Evolutionary conservation across 345 rosid genomes (phyloP).

Genomic region (Raphanus raphanistrum): DNA sequence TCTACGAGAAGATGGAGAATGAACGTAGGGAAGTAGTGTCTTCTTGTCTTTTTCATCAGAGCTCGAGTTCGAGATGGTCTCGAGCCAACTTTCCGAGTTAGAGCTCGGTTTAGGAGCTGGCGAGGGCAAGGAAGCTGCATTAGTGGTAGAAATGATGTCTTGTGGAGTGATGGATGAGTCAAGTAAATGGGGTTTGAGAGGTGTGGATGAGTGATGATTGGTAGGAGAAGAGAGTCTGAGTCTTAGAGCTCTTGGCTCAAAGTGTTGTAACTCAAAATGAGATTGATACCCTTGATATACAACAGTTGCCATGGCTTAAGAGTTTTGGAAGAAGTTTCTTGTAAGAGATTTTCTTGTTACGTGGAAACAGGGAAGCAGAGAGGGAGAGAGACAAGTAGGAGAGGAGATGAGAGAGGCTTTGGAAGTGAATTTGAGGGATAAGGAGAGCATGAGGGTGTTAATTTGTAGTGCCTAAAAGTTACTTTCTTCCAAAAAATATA

Average conservation of each 20-base stretch:
- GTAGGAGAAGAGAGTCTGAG: slow-evolving; percentile 57
- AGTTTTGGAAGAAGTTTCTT: background rate
- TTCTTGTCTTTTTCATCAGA: slow-evolving; percentile 29
- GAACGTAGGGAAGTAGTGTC: slow-evolving; percentile 40
- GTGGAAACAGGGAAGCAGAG: slow-evolving; percentile 18
- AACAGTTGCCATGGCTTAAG: slow-evolving; percentile 58
- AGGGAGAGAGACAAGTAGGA: slow-evolving; percentile 12
- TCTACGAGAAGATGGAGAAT: slow-evolving; percentile 43
- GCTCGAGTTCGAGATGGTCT: slow-evolving; percentile 37
- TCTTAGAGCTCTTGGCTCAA: slow-evolving; percentile 57
- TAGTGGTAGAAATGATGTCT: background rate
- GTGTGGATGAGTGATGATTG: slow-evolving; percentile 36
- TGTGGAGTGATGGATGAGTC: slow-evolving; percentile 39
- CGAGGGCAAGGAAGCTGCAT: slow-evolving; percentile 37
- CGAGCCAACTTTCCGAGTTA: slow-evolving; percentile 49
- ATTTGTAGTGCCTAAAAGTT: slow-evolving; percentile 42
- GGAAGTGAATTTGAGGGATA: slow-evolving; percentile 44
- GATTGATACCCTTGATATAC: slow-evolving; percentile 62
- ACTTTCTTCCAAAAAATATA: background rate
- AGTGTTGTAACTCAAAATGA: slow-evolving; percentile 53
- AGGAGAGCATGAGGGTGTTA: slow-evolving; percentile 29
- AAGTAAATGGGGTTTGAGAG: slow-evolving; percentile 39
- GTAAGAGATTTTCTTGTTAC: slow-evolving; percentile 14
- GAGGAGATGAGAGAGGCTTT: slow-evolving; percentile 19
- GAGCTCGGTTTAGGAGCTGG: slow-evolving; percentile 34